These are phyloP conservation scores for Xylaria sp. DNA, from an alignment of 2,329 filamentous ascomycete genomes.

Conservation along the genomic window DNA sequence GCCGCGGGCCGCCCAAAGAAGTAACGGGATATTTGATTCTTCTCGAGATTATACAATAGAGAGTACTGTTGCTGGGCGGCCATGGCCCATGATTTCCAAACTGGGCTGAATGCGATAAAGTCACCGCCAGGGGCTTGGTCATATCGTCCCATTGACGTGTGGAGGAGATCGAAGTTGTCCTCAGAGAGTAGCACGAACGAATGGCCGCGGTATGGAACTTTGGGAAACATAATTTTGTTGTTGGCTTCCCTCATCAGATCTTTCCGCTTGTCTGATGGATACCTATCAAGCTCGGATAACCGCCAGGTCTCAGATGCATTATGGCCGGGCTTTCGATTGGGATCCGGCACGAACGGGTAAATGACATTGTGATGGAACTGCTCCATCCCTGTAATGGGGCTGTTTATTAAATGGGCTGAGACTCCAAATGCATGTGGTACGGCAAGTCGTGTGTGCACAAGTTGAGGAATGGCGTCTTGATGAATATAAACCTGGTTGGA, in stretches of 20 bases:
- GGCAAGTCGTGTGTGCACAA: conserved; percentile 63
- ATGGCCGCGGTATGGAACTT: conserved; percentile 56
- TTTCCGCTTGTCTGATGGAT: conserved; percentile 38
- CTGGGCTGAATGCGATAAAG: conserved; percentile 55
- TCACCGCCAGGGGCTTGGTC: conserved; percentile 49
- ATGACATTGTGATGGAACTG: conserved; percentile 65
- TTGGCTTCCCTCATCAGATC: conserved; percentile 39
- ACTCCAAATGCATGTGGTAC: conserved; percentile 63
- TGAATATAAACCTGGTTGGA: conserved; percentile 46
- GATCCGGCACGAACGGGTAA: conserved; percentile 64
- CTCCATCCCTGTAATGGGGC: conserved; percentile 63
- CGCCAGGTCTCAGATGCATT: conserved; percentile 53
- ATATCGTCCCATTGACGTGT: conserved; percentile 62
- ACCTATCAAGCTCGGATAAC: conserved; percentile 48
- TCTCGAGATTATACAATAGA: conserved; percentile 62
- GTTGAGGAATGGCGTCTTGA: conserved; percentile 59
- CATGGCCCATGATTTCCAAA: conserved; percentile 62
- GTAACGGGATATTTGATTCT: conserved; percentile 57
- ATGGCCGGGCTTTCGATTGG: conserved; percentile 43
- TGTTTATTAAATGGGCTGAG: conserved; percentile 68
- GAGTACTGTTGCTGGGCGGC: conserved; percentile 61
- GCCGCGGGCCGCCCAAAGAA: conserved; percentile 55
- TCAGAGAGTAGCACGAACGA: conserved; percentile 62
- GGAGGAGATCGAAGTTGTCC: conserved; percentile 56
- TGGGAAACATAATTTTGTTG: conserved; percentile 50